A percentile compares a stretch with the other conserved stretches of the same genome.
Evolutionary conservation across 2,329 filamentous ascomycete genomes (phyloP).

Genomic region (Huntiella moniliformis): DNA sequence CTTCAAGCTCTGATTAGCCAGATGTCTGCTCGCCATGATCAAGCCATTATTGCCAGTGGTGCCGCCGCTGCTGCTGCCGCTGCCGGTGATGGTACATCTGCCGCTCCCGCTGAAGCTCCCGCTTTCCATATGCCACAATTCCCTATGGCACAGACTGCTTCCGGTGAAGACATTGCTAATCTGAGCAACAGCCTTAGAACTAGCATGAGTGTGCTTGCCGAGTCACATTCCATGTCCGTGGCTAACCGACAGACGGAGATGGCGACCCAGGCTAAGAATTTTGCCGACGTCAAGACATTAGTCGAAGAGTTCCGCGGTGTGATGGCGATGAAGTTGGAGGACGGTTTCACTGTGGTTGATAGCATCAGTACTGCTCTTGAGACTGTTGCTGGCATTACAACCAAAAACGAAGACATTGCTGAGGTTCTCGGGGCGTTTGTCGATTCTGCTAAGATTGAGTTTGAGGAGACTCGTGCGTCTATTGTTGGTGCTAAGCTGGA

Average conservation of each 20-base stretch:
- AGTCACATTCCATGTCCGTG: constrained; percentile 58
- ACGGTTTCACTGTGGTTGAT: constrained; percentile 55
- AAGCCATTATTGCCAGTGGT: constrained; percentile 37
- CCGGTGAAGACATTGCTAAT: constrained; percentile 9
- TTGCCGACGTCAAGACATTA: constrained; percentile 59
- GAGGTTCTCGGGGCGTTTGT: constrained; percentile 54
- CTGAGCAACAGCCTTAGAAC: constrained; percentile 11
- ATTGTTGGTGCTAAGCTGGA: constrained; percentile 68
- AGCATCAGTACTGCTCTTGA: constrained; percentile 28
- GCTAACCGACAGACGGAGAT: constrained; percentile 75
- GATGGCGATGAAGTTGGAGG: constrained; percentile 56
- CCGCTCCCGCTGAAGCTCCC: not conserved
- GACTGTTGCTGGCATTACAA: constrained; percentile 22
- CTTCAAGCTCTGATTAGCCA: constrained; percentile 66
- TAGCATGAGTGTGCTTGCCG: constrained; percentile 32
- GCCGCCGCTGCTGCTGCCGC: not conserved
- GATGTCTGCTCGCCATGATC: constrained; percentile 56
- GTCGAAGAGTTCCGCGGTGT: constrained; percentile 63
- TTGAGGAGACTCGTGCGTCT: constrained; percentile 69
- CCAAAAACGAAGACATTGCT: constrained; percentile 35
- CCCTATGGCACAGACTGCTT: constrained; percentile 6
- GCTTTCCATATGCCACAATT: constrained; percentile 4
- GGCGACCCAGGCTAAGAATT: constrained; percentile 55
- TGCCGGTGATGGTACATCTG: not conserved
- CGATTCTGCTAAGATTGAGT: constrained; percentile 63